A percentile compares a stretch with the other conserved stretches of the same genome.
These are phyloP conservation scores for Phytophthora sp. DNA, from an alignment of 352 stramenopile species.

Conservation along the genomic window DNA sequence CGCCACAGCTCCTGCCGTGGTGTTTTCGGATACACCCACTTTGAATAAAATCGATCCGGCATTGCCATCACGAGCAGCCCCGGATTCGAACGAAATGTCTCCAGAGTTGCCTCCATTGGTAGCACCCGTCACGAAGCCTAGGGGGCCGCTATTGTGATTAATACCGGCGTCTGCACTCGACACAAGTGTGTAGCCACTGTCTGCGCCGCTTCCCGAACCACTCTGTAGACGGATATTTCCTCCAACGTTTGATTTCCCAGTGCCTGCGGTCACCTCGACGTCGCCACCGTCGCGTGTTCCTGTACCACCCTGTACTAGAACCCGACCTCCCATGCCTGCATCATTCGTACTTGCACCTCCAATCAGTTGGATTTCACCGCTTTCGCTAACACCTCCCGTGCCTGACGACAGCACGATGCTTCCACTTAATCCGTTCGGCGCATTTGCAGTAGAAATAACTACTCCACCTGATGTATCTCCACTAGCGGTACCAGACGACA, in stretches of 20 bases:
- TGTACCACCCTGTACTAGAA: conserved; percentile 38
- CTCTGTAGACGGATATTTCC: conserved; percentile 40
- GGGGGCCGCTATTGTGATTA: conserved; percentile 29
- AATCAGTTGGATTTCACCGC: conserved; percentile 34
- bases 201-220: conserved; percentile 31
- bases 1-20: conserved; percentile 19
- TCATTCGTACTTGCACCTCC: conserved; percentile 36
- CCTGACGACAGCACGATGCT: conserved; percentile 36
- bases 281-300: conserved; percentile 33
- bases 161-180: conserved; percentile 33
- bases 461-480: conserved; percentile 34
- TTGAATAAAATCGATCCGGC: conserved; percentile 36
- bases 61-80: conserved; percentile 24
- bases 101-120: conserved; percentile 42
- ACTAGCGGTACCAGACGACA: conserved; percentile 32
- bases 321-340: conserved; percentile 35
- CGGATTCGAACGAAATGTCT: conserved; percentile 38
- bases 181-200: conserved; percentile 40
- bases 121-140: conserved; percentile 41
- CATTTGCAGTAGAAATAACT: conserved; percentile 27
- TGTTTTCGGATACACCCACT: conserved; percentile 29
- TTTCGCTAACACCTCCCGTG: conserved; percentile 23
- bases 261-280: conserved; percentile 41
- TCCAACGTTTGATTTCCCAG: conserved; percentile 21
- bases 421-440: conserved; percentile 27